A percentile compares a stretch with the other conserved stretches of the same genome.
Evolutionary conservation across 2,329 filamentous ascomycete species (phyloP).

Genomic region (Domatiomyces catenatus): DNA sequence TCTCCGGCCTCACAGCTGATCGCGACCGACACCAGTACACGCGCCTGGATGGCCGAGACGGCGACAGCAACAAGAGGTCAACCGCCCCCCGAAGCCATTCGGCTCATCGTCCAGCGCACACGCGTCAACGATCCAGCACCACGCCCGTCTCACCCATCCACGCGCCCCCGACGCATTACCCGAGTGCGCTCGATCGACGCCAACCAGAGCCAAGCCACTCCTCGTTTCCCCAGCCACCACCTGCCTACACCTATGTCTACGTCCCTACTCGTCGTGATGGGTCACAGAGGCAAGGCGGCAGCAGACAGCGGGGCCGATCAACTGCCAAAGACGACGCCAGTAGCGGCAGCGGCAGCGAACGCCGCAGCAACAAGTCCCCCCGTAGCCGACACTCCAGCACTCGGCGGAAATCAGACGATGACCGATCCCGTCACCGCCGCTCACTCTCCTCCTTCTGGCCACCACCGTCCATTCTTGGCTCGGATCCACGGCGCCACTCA

Average conservation of each 20-base stretch:
- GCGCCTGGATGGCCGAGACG: slow-evolving; percentile 1
- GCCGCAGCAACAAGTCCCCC: not conserved
- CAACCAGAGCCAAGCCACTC: slow-evolving; percentile 4
- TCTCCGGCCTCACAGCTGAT: slow-evolving; percentile 4
- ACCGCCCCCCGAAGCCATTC: slow-evolving; percentile 14
- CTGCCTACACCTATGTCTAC: slow-evolving; percentile 10
- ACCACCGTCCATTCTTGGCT: slow-evolving; percentile 12
- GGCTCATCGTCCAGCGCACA: slow-evolving; percentile 8
- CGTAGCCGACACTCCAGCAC: not conserved
- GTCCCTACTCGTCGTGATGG: not conserved
- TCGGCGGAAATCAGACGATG: not conserved
- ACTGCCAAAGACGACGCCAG: slow-evolving; percentile 10
- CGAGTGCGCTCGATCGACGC: slow-evolving; percentile 3
- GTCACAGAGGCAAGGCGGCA: not conserved
- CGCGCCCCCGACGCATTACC: not conserved
- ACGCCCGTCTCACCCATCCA: slow-evolving; percentile 2
- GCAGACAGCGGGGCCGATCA: not conserved
- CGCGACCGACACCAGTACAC: slow-evolving; percentile 6
- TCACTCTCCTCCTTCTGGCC: slow-evolving; percentile 3
- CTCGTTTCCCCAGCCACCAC: slow-evolving; percentile 5
- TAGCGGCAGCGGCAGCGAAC: not conserved
- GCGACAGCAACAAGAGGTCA: not conserved
- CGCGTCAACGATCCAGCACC: slow-evolving; percentile 13
- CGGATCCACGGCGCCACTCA: slow-evolving; percentile 15
- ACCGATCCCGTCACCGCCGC: not conserved